Base-by-base conservation (phyloP, 495 filamentous ascomycete genomes). In the Hamigera avellanea region DNA sequence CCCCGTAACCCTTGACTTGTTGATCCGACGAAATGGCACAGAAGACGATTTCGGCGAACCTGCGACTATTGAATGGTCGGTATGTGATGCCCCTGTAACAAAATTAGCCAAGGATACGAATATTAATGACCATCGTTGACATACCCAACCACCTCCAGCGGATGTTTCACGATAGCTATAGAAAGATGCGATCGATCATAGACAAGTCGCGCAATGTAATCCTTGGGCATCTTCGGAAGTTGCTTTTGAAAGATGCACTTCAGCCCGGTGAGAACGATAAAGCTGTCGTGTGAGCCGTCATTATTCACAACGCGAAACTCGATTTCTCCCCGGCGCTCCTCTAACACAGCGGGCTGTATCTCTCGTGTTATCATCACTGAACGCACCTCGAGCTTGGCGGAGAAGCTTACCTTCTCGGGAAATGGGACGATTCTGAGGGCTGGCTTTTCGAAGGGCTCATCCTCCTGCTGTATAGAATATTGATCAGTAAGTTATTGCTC, bases 191-290 rank as follows among this genome's bases (percentile, higher is more conserved):
- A 94, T 19, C 91, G 78, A 60, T 98, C 91, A 57, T 98, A 98
- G 19, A 98, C 91, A 6, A 98, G 74, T 16, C 91, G 78, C 14
- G 91, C 91, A 41, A 98, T 96, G 55, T 98, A 98, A 48, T 96
- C 89, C 59, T 95, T 95, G 1, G 91, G 91, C 91, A 98, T 98
- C 60, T 96, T 96, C 1, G 91, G 91, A 0, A 98, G 71, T 45
- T 98, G 91, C 42, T 98, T 96, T 57, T 98, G 91, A 52, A 98
- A 98, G 35, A 98, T 94, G 52, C 87, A 95, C 57, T 96, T 98
- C 27, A 98, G 60, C 7, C 91, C 93, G 0, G 89, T 95, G 14
- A 98, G 72, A 48, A 98, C 89, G 48, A 96, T 93, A 23, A 87
- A 77, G 59, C 82, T 91, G 50, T 95, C 86, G 31, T 80, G 73